Conservation (phyloP, 176 grass and related monocot species). For the sorghum (Sorghum bicolor) region DNA sequence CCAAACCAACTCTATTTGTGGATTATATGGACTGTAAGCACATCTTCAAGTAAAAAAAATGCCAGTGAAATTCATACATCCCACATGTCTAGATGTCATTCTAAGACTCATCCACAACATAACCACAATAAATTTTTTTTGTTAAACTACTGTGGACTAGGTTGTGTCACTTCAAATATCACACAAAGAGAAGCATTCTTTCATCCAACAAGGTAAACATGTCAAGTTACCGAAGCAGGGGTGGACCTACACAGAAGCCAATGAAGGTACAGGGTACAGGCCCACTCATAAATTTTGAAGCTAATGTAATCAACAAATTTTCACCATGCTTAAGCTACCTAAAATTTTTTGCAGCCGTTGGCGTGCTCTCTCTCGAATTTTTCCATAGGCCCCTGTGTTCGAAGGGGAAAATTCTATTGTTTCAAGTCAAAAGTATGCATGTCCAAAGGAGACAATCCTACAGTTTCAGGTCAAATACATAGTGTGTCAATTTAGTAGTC, state of each 20-base stretch:
- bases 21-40: neutral
- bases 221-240: neutral
- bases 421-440: neutral
- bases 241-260: neutral
- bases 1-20: neutral
- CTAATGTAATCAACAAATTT: neutral
- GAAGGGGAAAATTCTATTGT: neutral
- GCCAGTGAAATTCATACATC: neutral
- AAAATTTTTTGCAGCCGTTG: neutral
- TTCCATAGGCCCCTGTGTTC: neutral
- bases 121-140: too few relatives aligned
- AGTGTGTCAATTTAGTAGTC: neutral
- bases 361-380: neutral
- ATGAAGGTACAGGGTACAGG: neutral
- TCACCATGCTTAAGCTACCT: neutral
- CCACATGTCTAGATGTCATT: neutral
- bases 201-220: neutral
- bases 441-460: neutral
- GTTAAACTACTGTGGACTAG: neutral
- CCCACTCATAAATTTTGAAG: neutral
- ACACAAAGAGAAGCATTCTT: neutral
- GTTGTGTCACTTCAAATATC: neutral
- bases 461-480: neutral
- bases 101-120: neutral
- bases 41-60: neutral